Conservation (phyloP, 495 filamentous ascomycete species). For the Xylaria castorea region DNA sequence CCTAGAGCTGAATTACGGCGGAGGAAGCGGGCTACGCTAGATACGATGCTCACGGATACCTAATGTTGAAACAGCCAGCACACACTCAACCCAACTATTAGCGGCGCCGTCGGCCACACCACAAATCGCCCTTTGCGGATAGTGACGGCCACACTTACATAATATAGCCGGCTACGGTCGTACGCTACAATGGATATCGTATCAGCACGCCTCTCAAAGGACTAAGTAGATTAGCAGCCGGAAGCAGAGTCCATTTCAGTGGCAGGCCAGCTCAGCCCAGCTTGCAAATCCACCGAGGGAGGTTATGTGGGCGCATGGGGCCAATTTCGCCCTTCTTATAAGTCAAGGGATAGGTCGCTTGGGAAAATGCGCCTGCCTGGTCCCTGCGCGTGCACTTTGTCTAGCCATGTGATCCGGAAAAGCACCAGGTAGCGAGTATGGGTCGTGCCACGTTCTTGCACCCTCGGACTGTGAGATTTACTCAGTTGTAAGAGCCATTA, state of each 20-base stretch:
- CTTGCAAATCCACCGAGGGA: neutral
- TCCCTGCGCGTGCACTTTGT: conserved; percentile 19
- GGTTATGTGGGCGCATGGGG: neutral
- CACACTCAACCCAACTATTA: neutral
- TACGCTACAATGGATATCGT: neutral
- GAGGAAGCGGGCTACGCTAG: neutral
- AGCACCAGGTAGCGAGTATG: neutral
- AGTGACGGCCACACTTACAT: neutral
- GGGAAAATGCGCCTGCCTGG: conserved; percentile 1
- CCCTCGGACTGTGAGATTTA: conserved; percentile 5
- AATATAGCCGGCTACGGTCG: neutral
- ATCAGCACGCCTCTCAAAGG: neutral
- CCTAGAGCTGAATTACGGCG: conserved; percentile 2
- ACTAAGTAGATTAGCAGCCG: neutral
- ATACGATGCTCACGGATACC: neutral
- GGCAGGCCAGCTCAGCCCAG: neutral
- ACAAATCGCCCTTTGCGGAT: conserved; percentile 4
- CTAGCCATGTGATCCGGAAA: conserved; percentile 17
- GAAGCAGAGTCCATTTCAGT: neutral
- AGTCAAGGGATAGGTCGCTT: conserved; percentile 9
- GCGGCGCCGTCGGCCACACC: conserved; percentile 15
- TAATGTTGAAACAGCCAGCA: conserved; percentile 18
- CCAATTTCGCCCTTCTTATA: neutral
- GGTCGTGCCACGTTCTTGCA: conserved; percentile 23
- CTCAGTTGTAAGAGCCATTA: conserved; percentile 8